Base-by-base conservation (phyloP, 768 basidiomycete species). In the Sutorius australiensis region DNA sequence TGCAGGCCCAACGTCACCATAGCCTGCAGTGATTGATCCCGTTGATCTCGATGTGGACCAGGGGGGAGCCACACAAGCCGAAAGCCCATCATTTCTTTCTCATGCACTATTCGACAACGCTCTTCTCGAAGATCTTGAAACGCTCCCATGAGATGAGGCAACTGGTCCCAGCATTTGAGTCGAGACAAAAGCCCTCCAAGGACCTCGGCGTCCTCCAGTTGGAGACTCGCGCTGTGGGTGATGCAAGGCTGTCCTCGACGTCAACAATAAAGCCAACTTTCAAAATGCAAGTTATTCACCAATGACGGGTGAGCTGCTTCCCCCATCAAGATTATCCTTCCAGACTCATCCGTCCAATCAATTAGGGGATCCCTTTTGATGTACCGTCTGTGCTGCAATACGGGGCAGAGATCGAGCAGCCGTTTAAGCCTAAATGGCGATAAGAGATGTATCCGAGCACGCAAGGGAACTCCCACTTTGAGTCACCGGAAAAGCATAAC, bases 281-380 rank as follows among this genome's bases (percentile, higher is more conserved):
- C 16, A 1, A 46, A 37, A 48, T 7, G 19, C 31, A 21, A 41
- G 30, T 34, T 4, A 62, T 74, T 54, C 51, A 79, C 81, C 62
- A 79, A 58, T 39, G 79, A 68, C 11, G 82, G 78, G 65, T 83
- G 81, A 2, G 78, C 80, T 13, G 81, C 81, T 55, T 80, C 79
- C 39, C 81, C 83, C 32, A 81, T 72, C 19, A 83, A 65, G 16
- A 79, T 75, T 14, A 81, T 68, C 50, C 74, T 69, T 13, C 75
- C 77, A 11, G 69, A 67, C 13, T 77, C 74, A 54, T 80, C 80
- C 13, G 75, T 71, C 65, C 79, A 74, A 30, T 69, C 73, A 17
- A 77, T 74, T 28, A 77, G 59, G 11, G 68, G 60, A 9, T 65
- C 57, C 41, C 36, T 41, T 32, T 24, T 43, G 14, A 75, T 70